Base-by-base conservation (phyloP, 2,329 filamentous ascomycete genomes). In the Fusarium sp. region DNA sequence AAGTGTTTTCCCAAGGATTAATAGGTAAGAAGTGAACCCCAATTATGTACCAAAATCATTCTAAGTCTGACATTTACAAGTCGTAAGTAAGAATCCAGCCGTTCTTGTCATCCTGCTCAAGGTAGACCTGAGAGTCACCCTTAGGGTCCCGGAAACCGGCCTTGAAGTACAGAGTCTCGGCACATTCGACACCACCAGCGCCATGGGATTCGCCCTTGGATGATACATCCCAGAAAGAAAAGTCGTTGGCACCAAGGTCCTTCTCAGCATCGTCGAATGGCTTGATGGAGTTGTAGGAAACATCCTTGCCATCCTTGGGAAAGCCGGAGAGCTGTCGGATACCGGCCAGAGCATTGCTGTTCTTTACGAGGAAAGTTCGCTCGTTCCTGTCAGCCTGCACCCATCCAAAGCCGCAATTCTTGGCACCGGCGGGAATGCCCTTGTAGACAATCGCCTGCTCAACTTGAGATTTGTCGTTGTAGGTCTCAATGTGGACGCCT, bases 331-430 rank as follows among this genome's bases (percentile, higher is more conserved):
- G 68, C 22, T 70, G 76, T 24, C 56, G 65, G 21, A 73, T 54
- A 3, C 59, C 42, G 1, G 75, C 36, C 17, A 75, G 58, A 3
- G 76, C 78, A 36, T 68, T 75, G 17, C 33, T 50, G 31, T 73
- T 72, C 15, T 73, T 67, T 60, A 81, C 80, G 60, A 76, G 76
- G 62, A 83, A 80, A 49, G 75, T 76, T 61, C 78, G 81, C 40
- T 79, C 76, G 61, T 72, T 77, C 57, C 70, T 77, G 9, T 76
- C 77, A 9, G 78, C 81, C 11, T 80, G 79, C 4, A 46, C 46
- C 79, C 79, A 80, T 17, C 60, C 54, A 9, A 80, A 64, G 2
- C 26, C 22, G 67, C 79, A 80, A 4, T 45, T 40, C 50, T 69
- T 75, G 7, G 77, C 77, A 0, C 34, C 39, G 0, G 71, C 38